Evolutionary conservation across 768 basidiomycete genomes (phyloP), one percentile per base, ranked within the genome.

Genomic region (Tulasnella sp.): DNA sequence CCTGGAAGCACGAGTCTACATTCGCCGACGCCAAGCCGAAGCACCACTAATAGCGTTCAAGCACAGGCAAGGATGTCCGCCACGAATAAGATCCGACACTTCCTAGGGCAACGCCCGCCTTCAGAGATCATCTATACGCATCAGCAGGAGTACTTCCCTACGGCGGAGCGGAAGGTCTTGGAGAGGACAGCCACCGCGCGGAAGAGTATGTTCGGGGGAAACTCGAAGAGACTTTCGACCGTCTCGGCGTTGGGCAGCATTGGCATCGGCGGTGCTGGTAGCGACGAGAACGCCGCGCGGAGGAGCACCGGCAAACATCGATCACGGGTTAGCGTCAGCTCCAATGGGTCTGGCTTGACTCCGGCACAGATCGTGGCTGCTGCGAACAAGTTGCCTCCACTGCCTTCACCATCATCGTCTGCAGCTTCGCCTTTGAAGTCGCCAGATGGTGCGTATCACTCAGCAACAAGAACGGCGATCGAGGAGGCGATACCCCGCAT

Each of bases 41-140:
- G 58, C 19, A 38, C 61, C 3, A 53, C 34, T 21, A 49, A 38
- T 25, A 55, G 24, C 9, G 53, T 34, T 11, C 41, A 50, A 12
- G 41, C 45, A 21, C 45, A 62, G n/a, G 31, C 49, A 8, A 19
- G 51, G 3, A 44, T 57, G 2, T 15, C 59, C 8, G 30, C 48
- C 8, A 38, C n/a, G 3, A 49, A 43, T 42, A 92, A 90, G 67
- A 69, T 92, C 49, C 87, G 87, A 71, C 92, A 92, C 75, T 99
- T 98, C 76, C 94, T 97, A 65, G 96, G 94, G 15, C 96, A 97
- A 67, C 87, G 96, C 42, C 96, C 96, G 0, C 93, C 96, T 0
- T 91, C 87, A 72, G 96, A 98, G 70, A 82, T 98, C 63, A 98
- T 98, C 74, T 89, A 93, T 24, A 94, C 77, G 5, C 93, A 98